A percentile compares a stretch with the other conserved stretches of the same genome.
These are phyloP conservation scores for Umbelopsis sp. DNA, from an alignment of 192 early-diverging fungal genomes.

Conservation along the genomic window DNA sequence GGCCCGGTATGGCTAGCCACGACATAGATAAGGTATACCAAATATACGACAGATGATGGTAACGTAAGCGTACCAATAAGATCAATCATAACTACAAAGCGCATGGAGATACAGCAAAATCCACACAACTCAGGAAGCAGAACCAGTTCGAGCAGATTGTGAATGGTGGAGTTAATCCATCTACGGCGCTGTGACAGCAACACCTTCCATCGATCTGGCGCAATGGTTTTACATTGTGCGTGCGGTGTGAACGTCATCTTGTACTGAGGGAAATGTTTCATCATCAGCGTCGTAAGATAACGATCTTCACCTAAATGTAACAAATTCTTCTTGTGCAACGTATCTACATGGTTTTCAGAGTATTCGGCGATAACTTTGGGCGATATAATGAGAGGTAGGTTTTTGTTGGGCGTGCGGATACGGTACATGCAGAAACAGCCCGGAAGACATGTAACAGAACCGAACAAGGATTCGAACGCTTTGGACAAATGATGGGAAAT, in stretches of 20 bases:
- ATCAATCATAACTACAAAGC: slow-evolving; percentile 95
- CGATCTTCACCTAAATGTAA: slow-evolving; percentile 98
- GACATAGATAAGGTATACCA: slow-evolving; percentile 82
- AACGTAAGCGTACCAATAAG: slow-evolving; percentile 90
- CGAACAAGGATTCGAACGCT: slow-evolving; percentile 97
- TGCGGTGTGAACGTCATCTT: slow-evolving; percentile 92
- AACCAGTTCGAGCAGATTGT: slow-evolving; percentile 95
- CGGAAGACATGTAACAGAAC: slow-evolving; percentile 95
- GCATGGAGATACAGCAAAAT: slow-evolving; percentile 96
- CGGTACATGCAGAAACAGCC: slow-evolving; percentile 99
- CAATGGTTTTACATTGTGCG: slow-evolving; percentile 91
- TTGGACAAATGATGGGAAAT: slow-evolving; percentile 97
- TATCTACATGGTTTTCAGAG: slow-evolving; percentile 92
- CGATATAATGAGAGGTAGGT: slow-evolving; percentile 86
- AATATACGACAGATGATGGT: slow-evolving; percentile 89
- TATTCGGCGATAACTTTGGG: slow-evolving; percentile 92
- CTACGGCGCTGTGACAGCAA: slow-evolving; percentile 96
- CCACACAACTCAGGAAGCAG: slow-evolving; percentile 95
- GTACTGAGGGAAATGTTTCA: slow-evolving; percentile 98
- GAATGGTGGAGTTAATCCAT: slow-evolving; percentile 99
- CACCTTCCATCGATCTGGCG: slow-evolving; percentile 92
- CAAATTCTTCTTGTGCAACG: slow-evolving; percentile 98
- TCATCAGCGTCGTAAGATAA: slow-evolving; percentile 90
- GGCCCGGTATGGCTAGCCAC: slow-evolving; percentile 58
- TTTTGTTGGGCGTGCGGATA: slow-evolving; percentile 84